Percentiles rank a stretch among this genome's conserved stretches.
Evolutionary conservation across 495 filamentous ascomycete genomes (phyloP).

Genomic region (Podospora fimiseda): DNA sequence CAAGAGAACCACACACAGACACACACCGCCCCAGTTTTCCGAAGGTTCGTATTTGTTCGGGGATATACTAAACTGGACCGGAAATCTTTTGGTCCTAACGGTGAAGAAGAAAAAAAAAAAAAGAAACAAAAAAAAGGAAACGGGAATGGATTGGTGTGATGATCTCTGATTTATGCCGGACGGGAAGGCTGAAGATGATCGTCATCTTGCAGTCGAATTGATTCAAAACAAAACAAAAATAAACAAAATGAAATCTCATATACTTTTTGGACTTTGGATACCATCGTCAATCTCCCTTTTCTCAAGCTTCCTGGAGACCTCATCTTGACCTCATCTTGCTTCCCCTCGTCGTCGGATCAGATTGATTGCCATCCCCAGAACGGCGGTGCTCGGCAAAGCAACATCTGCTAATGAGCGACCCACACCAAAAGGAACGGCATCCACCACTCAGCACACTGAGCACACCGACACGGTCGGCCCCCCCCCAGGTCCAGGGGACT

Average conservation of each 20-base stretch:
- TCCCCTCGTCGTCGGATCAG: not conserved
- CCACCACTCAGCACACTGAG: constrained; percentile 18
- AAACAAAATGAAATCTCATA: too few species aligned
- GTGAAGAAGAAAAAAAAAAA: not conserved
- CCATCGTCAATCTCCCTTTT: too few species aligned
- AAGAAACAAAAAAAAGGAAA: not conserved
- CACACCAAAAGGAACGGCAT: constrained; percentile 18
- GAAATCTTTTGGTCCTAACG: not conserved
- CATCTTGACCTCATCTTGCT: not conserved
- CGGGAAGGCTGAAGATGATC: too few species aligned
- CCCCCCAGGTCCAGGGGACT: constrained; percentile 3
- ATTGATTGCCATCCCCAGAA: constrained; percentile 1
- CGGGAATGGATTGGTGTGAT: too few species aligned
- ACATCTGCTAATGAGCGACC: constrained; percentile 23
- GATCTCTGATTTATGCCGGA: too few species aligned
- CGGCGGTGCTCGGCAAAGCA: constrained; percentile 10
- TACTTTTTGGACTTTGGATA: too few species aligned
- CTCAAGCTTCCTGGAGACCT: too few species aligned
- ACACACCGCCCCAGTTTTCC: not conserved
- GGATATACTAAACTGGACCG: not conserved
- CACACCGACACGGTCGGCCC: constrained; percentile 16
- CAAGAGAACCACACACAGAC: not conserved
- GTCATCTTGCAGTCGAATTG: too few species aligned
- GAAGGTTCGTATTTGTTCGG: not conserved
- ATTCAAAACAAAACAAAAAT: too few species aligned